phyloP scores from a whole-genome alignment of 441 rosid genomes.

The Metrosideros polymorpha region DNA sequence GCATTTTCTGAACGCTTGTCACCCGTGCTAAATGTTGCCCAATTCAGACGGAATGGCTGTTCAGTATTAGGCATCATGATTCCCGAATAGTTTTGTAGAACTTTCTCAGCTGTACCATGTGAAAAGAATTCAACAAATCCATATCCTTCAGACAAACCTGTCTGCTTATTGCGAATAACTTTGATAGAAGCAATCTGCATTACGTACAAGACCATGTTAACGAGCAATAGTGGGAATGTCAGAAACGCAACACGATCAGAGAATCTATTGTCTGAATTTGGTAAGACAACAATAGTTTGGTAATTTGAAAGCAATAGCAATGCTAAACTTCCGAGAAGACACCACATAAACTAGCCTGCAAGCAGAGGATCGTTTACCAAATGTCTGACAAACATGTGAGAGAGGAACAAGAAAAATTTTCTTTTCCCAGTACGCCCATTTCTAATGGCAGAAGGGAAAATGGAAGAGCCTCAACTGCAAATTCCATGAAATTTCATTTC shows the following conservation, averaged over 20 bases:
- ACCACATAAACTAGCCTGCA: background rate
- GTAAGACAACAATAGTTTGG: background rate
- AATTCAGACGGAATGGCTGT: constrained; percentile 79
- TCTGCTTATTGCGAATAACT: constrained; percentile 87
- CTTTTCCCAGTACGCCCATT: background rate
- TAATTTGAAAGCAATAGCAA: background rate
- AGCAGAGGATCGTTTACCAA: background rate
- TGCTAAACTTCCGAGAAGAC: background rate
- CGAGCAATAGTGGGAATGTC: background rate
- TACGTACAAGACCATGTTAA: background rate
- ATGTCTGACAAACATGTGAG: background rate
- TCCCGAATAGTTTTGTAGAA: constrained; percentile 53
- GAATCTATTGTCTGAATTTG: background rate
- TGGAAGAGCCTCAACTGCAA: background rate
- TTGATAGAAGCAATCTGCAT: constrained; percentile 69
- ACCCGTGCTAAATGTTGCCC: constrained; percentile 89
- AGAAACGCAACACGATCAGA: background rate
- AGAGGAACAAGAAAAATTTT: background rate
- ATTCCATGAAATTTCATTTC: background rate
- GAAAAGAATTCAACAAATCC: constrained; percentile 84
- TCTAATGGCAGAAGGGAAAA: background rate
- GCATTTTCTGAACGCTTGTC: constrained; percentile 77
- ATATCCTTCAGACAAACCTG: constrained; percentile 78
- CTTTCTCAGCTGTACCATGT: constrained; percentile 73
- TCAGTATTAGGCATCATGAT: constrained; percentile 65